phyloP scores from a whole-genome alignment of 2,329 filamentous ascomycete genomes.

The Fusarium annulatum region DNA sequence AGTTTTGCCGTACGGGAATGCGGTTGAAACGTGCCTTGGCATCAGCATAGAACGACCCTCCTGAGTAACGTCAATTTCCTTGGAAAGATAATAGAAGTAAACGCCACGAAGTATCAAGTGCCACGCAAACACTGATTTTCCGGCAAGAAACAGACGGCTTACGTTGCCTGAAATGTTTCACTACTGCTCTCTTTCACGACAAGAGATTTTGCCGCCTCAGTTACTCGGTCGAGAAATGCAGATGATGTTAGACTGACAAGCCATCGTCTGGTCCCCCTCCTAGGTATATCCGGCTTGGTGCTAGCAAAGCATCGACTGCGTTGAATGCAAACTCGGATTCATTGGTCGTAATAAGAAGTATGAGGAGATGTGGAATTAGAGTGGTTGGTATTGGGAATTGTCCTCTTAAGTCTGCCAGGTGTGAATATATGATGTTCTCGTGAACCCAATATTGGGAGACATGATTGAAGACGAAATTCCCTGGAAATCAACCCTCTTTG shows the following conservation, averaged over 20 bases:
- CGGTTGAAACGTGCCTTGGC: slow-evolving; percentile 76
- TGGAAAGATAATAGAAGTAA: slow-evolving; percentile 53
- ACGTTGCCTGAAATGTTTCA: too few species aligned
- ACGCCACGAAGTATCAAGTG: too few species aligned
- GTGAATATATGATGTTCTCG: neutral
- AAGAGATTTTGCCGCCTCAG: neutral
- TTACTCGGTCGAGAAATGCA: neutral
- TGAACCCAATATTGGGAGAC: neutral
- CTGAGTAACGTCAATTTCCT: slow-evolving; percentile 63
- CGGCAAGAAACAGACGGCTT: too few species aligned
- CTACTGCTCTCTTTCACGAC: neutral
- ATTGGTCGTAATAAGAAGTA: neutral
- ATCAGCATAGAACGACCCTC: slow-evolving; percentile 70
- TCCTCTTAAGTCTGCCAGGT: neutral
- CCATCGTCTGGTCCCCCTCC: neutral
- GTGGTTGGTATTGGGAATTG: neutral
- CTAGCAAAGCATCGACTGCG: neutral
- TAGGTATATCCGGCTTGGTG: neutral
- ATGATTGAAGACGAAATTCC: neutral
- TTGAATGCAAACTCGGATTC: neutral
- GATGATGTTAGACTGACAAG: neutral
- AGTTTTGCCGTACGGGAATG: slow-evolving; percentile 56
- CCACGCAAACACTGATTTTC: too few species aligned
- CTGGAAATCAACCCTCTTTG: slow-evolving; percentile 22
- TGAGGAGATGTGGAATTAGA: neutral